Base-by-base conservation (phyloP, 768 basidiomycete genomes). In the Lentinula sp. region DNA sequence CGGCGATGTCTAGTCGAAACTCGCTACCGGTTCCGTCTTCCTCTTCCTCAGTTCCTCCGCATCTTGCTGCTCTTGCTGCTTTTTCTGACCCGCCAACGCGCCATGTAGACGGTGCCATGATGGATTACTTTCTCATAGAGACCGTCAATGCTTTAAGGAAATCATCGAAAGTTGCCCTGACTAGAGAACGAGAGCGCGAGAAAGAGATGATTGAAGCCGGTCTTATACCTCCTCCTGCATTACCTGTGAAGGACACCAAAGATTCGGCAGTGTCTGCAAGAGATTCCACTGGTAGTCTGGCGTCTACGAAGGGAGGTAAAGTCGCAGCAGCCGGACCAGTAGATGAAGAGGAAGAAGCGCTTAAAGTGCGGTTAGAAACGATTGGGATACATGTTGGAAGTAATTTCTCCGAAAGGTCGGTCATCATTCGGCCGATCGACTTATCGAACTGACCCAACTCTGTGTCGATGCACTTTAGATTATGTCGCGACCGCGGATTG, bases 71-170 rank as follows among this genome's bases (percentile, higher is more conserved):
- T 35, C 76, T 90, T 4, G 73, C 81, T n/a, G 69, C 78, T 1
- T 77, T 91, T 15, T 83, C 88, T 1, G 88, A 91, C 62, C 85
- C 87, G 1, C 85, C 87, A 28, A 69, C 70, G 9, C 79, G 79
- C 33, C 76, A 84, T 45, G 78, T 91, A 60, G 89, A 92, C 67
- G 84, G 75, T 52, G 81, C 85, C 7, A 85, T 78, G 3, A 86
- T 91, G 84, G 91, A 93, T 67, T 95, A 94, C 74, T 86, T 98
- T 68, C 75, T 94, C 60, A 92, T 94, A 60, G 88, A 91, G 70
- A 79, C 88, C 58, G 87, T 93, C 62, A 79, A 84, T 66, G 84
- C 89, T 0, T 79, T 98, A 36, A 84, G 86, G 32, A 81, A 79
- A 37, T 95, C 93, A 2, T 80, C 94, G 4, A 81, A 81, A 18